phyloP scores from a whole-genome alignment of 257 asterid species.

The Forsythia suspensa region DNA sequence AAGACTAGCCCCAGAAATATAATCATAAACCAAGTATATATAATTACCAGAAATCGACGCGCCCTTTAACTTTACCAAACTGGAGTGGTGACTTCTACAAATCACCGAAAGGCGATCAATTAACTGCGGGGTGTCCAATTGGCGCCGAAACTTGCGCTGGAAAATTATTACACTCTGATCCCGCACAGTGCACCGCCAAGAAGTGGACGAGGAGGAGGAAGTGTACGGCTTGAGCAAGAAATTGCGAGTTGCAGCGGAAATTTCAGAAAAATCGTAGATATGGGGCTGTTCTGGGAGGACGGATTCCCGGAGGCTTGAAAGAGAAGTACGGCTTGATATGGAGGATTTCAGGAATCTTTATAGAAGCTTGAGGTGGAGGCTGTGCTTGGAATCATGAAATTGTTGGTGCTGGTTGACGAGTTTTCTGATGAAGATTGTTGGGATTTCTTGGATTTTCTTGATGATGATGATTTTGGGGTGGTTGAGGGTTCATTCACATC shows the following conservation, averaged over 20 bases:
- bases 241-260: conserved; percentile 59
- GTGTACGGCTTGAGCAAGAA: conserved; percentile 52
- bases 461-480: conserved; percentile 32
- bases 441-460: conserved; percentile 30
- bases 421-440: conserved; percentile 20
- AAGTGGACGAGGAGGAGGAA: conserved; percentile 59
- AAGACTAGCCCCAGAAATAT: conserved; percentile 59
- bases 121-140: conserved; percentile 55
- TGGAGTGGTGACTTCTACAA: conserved; percentile 79
- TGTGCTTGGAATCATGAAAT: conserved; percentile 48
- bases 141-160: conserved; percentile 74
- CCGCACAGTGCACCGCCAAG: conserved; percentile 71
- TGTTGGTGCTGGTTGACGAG: conserved; percentile 35
- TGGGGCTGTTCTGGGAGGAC: conserved; percentile 57
- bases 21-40: conserved; percentile 72
- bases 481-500: conserved; percentile 40
- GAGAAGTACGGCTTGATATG: conserved; percentile 31
- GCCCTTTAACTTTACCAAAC: conserved; percentile 69
- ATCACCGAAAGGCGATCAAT: conserved; percentile 56
- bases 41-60: conserved; percentile 67
- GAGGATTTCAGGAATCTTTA: conserved; percentile 45
- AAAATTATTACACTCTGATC: conserved; percentile 43
- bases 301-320: conserved; percentile 52
- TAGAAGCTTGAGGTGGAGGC: conserved; percentile 60
- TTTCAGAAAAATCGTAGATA: conserved; percentile 57